Evolutionary conservation across 345 rosid species (phyloP), one percentile per base, ranked within the genome.

Genomic region (Abelmoschus esculentus): DNA sequence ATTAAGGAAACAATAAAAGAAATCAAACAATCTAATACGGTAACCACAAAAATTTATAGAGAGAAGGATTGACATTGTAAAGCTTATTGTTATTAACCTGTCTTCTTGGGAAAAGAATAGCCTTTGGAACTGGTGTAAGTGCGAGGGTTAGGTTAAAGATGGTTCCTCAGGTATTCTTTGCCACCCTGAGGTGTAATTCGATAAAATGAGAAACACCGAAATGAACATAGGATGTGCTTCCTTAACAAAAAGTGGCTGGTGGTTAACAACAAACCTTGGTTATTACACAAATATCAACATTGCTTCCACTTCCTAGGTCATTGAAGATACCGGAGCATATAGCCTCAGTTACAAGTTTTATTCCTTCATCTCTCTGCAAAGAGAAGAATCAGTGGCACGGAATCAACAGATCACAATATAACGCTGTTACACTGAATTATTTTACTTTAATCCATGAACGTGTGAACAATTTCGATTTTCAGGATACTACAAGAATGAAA

Each of bases 281-380:
- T 72, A 90, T 86, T 12, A 90, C 96, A 75, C 96, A 90, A 78
- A 88, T 80, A 73, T 90, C 96, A 57, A 90, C 96, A 79, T 90
- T 90, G 84, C 96, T 90, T 77, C 96, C 93, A 85, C 93, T 86
- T 42, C 96, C 96, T 77, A 90, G 77, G 79, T 89, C 93, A 40
- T 89, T 89, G 71, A 89, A 89, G 71, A 89, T 82, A 60, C 93
- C 90, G 40, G 93, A 88, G 81, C 93, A 88, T 76, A 86, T 85
- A 52, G 93, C 96, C 58, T 85, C 91, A 14, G 78, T 61, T 19
- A 90, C 96, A 74, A 90, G 75, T 73, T 80, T 75, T 66, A 88
- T 81, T 61, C 93, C 96, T 76, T 90, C 91, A 6, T 88, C 91
- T 71, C 80, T 90, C 96, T 90, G 79, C 64, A 77, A 63, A 58